Base-by-base conservation (phyloP, 2,329 filamentous ascomycete genomes). In the Mariannaea sp. region DNA sequence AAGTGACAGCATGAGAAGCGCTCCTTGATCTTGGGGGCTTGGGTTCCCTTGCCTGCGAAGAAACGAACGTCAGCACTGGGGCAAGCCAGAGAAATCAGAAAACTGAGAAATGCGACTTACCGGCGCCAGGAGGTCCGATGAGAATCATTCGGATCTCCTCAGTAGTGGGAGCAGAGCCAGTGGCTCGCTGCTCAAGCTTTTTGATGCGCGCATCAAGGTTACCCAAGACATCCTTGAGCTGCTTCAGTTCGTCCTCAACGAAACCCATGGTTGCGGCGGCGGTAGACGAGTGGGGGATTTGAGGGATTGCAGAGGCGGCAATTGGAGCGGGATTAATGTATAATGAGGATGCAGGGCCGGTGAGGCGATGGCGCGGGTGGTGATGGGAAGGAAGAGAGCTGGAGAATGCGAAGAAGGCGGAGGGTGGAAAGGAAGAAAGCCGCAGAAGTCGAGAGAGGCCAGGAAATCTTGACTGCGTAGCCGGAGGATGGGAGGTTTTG, bases 21-120 rank as follows among this genome's bases (percentile, higher is more conserved):
- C 72, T 97, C 93, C 84, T 97, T 97, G 78, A 99, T 94, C 76
- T 89, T 93, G 62, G 94, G 94, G 55, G 94, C 94, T 77, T 99
- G 94, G 35, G 94, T 99, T 77, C 94, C 94, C 85, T 99, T 99
- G 80, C 94, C 94, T 97, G 70, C 38, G 48, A 46, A 54, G 48
- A 27, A 55, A 42, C 30, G 19, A 43, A 24, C 48, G 64, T 67
- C 49, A 64, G 58, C 45, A 51, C 36, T 33, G 24, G 36, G 9
- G 19, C n/a, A 24, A 24, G 17, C 32, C 51, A 20, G 43, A 46
- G 13, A 9, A 27, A 48, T 51, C 53, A 59, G 13, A 36, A 8
- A 5, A 13, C 7, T 24, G 16, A 5, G 29, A 19, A 24, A 22
- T 24, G 24, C 38, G 39, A 60, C 89, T 68, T 84, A 97, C 94